Conservation (phyloP, 2,329 filamentous ascomycete genomes). For the Venturia carpophila region DNA sequence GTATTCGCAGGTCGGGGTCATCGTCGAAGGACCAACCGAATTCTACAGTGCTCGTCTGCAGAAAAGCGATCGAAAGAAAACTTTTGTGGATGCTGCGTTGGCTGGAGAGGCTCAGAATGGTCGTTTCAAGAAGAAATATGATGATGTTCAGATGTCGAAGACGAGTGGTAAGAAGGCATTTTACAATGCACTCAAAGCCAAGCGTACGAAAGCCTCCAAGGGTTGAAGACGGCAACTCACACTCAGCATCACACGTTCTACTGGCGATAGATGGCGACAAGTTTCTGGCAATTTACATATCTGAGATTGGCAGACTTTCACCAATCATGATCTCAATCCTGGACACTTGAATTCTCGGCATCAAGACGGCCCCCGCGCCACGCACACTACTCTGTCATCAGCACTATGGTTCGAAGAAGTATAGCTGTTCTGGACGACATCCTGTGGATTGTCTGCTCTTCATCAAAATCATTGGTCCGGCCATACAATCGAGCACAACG, state of each 20-base stretch:
- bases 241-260: neutral
- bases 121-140: slow-evolving; percentile 82
- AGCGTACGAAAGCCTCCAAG: slow-evolving; percentile 35
- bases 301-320: neutral
- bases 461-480: neutral
- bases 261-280: neutral
- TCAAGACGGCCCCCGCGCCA: neutral
- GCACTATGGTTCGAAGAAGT: neutral
- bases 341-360: neutral
- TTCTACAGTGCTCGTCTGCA: slow-evolving; percentile 73
- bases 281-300: neutral
- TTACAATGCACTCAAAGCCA: slow-evolving; percentile 70
- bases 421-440: neutral
- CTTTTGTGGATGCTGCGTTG: slow-evolving; percentile 77
- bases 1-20: slow-evolving; percentile 81
- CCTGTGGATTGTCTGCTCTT: neutral
- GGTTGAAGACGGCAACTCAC: neutral
- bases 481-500: neutral
- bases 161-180: slow-evolving; percentile 81
- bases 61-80: slow-evolving; percentile 81
- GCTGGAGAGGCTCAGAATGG: slow-evolving; percentile 55
- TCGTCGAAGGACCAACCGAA: slow-evolving; percentile 82
- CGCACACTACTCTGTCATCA: neutral
- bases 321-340: neutral
- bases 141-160: slow-evolving; percentile 73